A percentile compares a stretch with the other conserved stretches of the same genome.
Conservation (phyloP, 108 stramenopile species). For the Cafeteria roenbergensis region DNA sequence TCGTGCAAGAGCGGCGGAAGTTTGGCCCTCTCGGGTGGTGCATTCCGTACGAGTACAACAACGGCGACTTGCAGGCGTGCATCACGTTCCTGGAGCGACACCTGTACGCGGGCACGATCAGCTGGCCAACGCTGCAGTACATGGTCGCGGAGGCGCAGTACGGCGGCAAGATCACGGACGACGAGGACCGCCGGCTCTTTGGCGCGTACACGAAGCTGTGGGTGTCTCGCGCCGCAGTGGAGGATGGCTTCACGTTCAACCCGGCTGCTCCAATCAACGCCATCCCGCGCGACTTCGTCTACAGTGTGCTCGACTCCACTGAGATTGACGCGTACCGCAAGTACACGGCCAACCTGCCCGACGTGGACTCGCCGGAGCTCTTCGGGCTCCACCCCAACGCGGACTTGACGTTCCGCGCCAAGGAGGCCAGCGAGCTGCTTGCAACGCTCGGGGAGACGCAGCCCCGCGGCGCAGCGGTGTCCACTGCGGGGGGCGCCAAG, state of each 20-base stretch:
- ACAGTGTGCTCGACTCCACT: conserved; percentile 14
- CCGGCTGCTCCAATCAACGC: conserved; percentile 16
- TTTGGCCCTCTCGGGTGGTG: conserved; percentile 42
- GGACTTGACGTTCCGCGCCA: conserved; percentile 27
- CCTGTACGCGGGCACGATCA: conserved; percentile 20
- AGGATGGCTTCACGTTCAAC: conserved; percentile 21
- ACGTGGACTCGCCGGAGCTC: conserved; percentile 36
- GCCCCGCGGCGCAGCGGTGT: conserved; percentile 17
- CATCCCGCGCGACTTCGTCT: conserved; percentile 26
- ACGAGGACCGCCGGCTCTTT: conserved; percentile 33
- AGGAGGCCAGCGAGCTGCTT: conserved; percentile 24
- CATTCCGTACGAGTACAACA: conserved; percentile 43
- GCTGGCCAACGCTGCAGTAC: conserved; percentile 33
- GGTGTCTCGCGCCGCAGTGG: conserved; percentile 18
- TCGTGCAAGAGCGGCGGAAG: conserved; percentile 43
- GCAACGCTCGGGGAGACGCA: conserved; percentile 30
- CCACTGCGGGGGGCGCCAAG: not conserved
- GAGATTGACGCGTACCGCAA: conserved; percentile 14
- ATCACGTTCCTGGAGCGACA: conserved; percentile 39
- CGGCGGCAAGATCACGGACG: conserved; percentile 41
- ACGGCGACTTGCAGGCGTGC: conserved; percentile 33
- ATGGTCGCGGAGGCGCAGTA: conserved; percentile 40
- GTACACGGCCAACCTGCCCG: conserved; percentile 24
- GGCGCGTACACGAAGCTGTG: conserved; percentile 24
- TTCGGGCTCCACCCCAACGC: conserved; percentile 45